Conservation (phyloP, 2,329 filamentous ascomycete genomes). For the Ramularia endophylla region DNA sequence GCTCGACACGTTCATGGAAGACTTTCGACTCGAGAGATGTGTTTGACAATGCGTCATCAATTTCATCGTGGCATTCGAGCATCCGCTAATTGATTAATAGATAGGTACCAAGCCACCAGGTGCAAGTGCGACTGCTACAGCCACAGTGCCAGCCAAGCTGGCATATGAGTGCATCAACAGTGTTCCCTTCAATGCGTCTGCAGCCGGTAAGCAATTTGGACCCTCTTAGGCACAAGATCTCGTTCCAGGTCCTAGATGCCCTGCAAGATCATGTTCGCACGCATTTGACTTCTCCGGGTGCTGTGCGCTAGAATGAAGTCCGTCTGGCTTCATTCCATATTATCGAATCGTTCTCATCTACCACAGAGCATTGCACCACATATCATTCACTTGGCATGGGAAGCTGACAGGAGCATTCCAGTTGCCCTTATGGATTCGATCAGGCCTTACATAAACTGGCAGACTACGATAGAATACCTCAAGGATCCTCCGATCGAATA, state of each 20-base stretch:
- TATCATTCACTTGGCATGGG: no score
- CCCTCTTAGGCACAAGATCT: constrained; percentile 38
- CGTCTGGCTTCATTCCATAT: not conserved
- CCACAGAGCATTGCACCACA: no score
- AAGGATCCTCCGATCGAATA: constrained; percentile 43
- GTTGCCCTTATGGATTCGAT: constrained; percentile 39
- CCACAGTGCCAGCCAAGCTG: constrained; percentile 37
- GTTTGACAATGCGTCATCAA: no score
- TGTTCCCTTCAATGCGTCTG: constrained; percentile 39
- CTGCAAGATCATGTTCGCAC: no score
- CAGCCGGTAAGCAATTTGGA: constrained; percentile 32
- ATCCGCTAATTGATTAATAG: no score
- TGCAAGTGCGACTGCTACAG: constrained; percentile 15
- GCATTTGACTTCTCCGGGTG: no score
- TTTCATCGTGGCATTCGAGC: no score
- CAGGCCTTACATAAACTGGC: constrained; percentile 43
- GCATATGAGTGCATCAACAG: constrained; percentile 41
- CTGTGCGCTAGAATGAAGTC: no score
- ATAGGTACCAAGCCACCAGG: constrained; percentile 2
- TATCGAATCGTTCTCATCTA: not conserved
- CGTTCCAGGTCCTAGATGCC: no score
- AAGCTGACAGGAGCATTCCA: constrained; percentile 7
- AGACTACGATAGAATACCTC: constrained; percentile 40
- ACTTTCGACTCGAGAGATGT: no score
- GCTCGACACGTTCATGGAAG: no score